Conservation (phyloP, 2,329 filamentous ascomycete genomes). For the Cryphonectria naterciae region DNA sequence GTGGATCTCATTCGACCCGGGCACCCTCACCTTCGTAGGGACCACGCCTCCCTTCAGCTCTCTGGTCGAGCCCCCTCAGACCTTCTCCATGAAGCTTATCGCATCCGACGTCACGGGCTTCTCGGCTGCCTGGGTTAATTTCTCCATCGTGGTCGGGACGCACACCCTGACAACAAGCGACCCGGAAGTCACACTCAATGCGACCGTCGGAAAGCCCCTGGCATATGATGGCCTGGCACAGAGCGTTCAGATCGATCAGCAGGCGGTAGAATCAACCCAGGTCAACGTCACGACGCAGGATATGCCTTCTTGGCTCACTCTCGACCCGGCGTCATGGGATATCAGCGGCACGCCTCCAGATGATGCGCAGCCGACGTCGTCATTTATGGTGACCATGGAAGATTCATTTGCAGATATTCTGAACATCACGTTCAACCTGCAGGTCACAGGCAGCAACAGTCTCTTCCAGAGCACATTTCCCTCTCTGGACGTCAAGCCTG, state of each 20-base stretch:
- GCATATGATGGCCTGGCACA: slow-evolving; percentile 55
- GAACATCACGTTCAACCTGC: slow-evolving; percentile 54
- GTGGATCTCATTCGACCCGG: slow-evolving; percentile 77
- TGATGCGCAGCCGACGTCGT: slow-evolving; percentile 60
- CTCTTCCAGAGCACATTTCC: slow-evolving; percentile 48
- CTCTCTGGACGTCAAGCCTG: slow-evolving; percentile 45
- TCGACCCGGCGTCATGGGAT: slow-evolving; percentile 64
- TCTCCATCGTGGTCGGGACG: slow-evolving; percentile 72
- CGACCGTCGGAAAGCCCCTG: slow-evolving; percentile 56
- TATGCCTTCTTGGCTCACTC: slow-evolving; percentile 70
- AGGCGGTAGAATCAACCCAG: slow-evolving; percentile 51
- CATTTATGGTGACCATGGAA: slow-evolving; percentile 63
- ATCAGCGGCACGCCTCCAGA: slow-evolving; percentile 68
- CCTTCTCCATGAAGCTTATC: slow-evolving; percentile 72
- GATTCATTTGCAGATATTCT: slow-evolving; percentile 65
- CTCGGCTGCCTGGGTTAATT: slow-evolving; percentile 65
- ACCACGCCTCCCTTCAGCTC: slow-evolving; percentile 68
- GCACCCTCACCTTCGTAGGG: slow-evolving; percentile 69
- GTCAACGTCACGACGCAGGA: slow-evolving; percentile 56
- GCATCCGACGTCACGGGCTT: slow-evolving; percentile 83
- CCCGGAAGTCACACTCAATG: slow-evolving; percentile 59
- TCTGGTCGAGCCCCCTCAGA: slow-evolving; percentile 69
- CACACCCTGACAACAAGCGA: slow-evolving; percentile 70
- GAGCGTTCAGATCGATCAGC: slow-evolving; percentile 62
- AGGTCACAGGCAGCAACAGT: slow-evolving; percentile 33